Percentiles rank a stretch among this genome's conserved stretches.
Conservation (phyloP, 768 basidiomycete species). For the Rhizopogon vulgaris region DNA sequence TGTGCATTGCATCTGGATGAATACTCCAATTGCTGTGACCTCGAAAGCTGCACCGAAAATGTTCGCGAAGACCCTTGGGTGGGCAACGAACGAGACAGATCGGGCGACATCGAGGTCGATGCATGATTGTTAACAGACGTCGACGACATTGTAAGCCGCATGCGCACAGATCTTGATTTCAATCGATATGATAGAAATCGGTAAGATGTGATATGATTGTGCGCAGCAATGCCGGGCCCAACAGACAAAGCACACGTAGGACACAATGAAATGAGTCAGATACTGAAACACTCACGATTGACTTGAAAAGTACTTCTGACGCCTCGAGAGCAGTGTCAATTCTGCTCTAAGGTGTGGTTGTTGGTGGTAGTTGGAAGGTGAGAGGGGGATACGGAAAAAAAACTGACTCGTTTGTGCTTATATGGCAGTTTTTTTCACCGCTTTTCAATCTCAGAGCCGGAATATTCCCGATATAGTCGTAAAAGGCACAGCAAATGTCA, state of each 20-base stretch:
- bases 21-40: conserved; percentile 16
- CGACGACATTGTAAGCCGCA: conserved; percentile 9
- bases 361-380: conserved; percentile 17
- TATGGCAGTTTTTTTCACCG: conserved; percentile 22
- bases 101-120: conserved; percentile 23
- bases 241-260: conserved; percentile 20
- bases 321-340: conserved; percentile 13
- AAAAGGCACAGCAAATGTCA: conserved; percentile 14
- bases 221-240: conserved; percentile 14
- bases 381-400: conserved; percentile 1
- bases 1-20: conserved; percentile 17
- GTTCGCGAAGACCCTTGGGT: conserved; percentile 22
- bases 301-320: conserved; percentile 6
- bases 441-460: conserved; percentile 32
- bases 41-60: conserved; percentile 20
- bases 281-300: conserved; percentile 23
- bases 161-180: conserved; percentile 19
- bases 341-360: conserved; percentile 14
- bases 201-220: conserved; percentile 7
- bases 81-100: conserved; percentile 27
- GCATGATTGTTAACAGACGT: conserved; percentile 4
- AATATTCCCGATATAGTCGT: conserved; percentile 14
- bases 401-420: conserved; percentile 25
- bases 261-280: conserved; percentile 22
- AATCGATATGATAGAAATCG: conserved; percentile 25